A percentile compares a stretch with the other conserved stretches of the same genome.
Conservation (phyloP, 257 asterid genomes). For the Nyctanthes arbortristis region DNA sequence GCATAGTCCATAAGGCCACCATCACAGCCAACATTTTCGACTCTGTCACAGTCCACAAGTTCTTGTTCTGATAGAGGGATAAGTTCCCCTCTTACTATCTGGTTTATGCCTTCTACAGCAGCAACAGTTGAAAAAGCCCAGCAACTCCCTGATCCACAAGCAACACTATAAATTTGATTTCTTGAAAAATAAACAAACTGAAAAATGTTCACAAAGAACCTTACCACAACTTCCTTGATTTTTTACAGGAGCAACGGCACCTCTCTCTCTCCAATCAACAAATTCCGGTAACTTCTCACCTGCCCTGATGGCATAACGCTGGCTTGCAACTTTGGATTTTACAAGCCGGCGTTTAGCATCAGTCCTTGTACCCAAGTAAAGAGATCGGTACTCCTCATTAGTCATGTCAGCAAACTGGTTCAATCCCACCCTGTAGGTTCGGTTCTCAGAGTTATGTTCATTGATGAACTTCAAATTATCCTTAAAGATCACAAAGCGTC, state of each 20-base stretch:
- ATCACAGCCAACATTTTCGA: slow-evolving; percentile 58
- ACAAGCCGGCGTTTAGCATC: slow-evolving; percentile 62
- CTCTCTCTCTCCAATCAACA: slow-evolving; percentile 76
- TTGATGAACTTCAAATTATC: slow-evolving; percentile 67
- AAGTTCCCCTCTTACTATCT: slow-evolving; percentile 61
- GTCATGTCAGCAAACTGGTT: slow-evolving; percentile 76
- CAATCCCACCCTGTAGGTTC: slow-evolving; percentile 66
- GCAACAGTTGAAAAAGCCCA: slow-evolving; percentile 88
- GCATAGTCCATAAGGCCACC: slow-evolving; percentile 90
- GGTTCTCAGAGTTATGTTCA: slow-evolving; percentile 53
- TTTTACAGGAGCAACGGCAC: slow-evolving; percentile 67
- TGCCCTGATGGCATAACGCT: slow-evolving; percentile 35
- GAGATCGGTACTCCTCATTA: slow-evolving; percentile 58
- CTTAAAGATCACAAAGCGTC: slow-evolving; percentile 61
- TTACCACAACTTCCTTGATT: slow-evolving; percentile 75
- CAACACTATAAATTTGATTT: background rate
- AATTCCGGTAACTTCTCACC: slow-evolving; percentile 54
- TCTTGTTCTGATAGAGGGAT: slow-evolving; percentile 71
- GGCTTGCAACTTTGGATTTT: slow-evolving; percentile 52
- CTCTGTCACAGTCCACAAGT: slow-evolving; percentile 67
- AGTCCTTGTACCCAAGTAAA: slow-evolving; percentile 58
- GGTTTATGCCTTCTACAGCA: slow-evolving; percentile 64
- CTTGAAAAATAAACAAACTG: background rate
- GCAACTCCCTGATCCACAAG: slow-evolving; percentile 52
- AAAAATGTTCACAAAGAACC: background rate